phyloP scores from a whole-genome alignment of 2,329 filamentous ascomycete species.

The Phaeophleospora eucalypticola region DNA sequence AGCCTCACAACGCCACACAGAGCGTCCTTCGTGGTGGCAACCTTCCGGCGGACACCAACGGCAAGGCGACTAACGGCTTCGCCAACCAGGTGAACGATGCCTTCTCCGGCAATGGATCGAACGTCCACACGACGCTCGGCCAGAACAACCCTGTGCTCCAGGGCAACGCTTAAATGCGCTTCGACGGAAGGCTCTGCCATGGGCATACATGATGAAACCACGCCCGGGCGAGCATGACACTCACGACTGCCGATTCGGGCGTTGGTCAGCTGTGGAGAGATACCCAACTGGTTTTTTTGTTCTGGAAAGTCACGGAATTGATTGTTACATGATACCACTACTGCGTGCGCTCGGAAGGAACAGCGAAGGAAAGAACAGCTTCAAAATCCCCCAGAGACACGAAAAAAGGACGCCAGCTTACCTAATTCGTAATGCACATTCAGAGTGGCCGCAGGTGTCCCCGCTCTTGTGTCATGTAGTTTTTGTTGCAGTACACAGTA shows the following conservation, averaged over 20 bases:
- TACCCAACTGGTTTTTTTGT: slow-evolving; percentile 19
- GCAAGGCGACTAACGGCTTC: slow-evolving; percentile 26
- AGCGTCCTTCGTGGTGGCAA: slow-evolving; percentile 24
- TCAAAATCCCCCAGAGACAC: no score
- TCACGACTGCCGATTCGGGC: slow-evolving; percentile 21
- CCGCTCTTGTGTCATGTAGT: no score
- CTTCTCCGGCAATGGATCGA: slow-evolving; percentile 11
- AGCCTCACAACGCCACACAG: slow-evolving; percentile 49
- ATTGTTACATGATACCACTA: slow-evolving; percentile 27
- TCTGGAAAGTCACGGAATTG: slow-evolving; percentile 14
- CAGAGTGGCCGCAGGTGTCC: no score
- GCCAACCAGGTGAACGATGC: slow-evolving; percentile 39
- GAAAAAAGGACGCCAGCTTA: no score
- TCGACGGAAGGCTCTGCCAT: background rate
- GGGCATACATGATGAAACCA: background rate
- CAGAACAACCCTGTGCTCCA: slow-evolving; percentile 43
- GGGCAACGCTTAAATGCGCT: slow-evolving; percentile 31
- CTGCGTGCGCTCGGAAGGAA: slow-evolving; percentile 10
- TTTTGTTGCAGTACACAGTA: no score
- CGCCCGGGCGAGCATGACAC: slow-evolving; percentile 2
- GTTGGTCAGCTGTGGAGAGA: slow-evolving; percentile 19
- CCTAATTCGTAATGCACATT: no score
- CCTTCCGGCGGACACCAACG: slow-evolving; percentile 6
- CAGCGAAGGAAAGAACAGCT: background rate
- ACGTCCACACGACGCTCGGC: slow-evolving; percentile 39